Evolutionary conservation across 169 alveolate genomes (phyloP).

Genomic region (Perkinsus marinus): DNA sequence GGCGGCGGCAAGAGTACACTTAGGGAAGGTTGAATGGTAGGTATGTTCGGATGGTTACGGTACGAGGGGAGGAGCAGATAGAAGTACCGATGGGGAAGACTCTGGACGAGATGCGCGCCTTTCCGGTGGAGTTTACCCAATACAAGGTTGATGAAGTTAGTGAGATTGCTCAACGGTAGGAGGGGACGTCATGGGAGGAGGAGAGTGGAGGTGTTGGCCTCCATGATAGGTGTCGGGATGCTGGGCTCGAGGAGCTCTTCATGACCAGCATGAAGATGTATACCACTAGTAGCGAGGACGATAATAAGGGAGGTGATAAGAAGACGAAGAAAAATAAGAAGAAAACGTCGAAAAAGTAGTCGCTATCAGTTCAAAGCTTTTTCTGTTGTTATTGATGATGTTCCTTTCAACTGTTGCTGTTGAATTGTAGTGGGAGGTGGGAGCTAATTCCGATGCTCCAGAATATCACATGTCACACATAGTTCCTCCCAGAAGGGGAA

Average conservation of each 20-base stretch:
- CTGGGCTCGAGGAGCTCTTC: neutral
- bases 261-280: neutral
- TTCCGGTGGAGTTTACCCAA: neutral
- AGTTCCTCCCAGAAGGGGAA: neutral
- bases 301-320: neutral
- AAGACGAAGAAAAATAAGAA: neutral
- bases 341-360: neutral
- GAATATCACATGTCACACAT: no score
- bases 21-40: no score
- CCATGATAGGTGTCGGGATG: neutral
- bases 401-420: no score
- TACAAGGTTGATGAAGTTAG: neutral
- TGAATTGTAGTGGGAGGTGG: neutral
- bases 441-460: no score
- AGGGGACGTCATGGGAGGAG: neutral
- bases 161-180: neutral
- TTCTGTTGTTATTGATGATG: no score
- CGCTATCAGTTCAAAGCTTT: no score
- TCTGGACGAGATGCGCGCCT: neutral
- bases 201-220: neutral
- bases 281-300: neutral
- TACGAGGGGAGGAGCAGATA: neutral
- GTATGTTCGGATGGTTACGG: neutral
- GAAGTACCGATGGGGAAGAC: neutral
- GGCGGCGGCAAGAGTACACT: no score